phyloP scores from a whole-genome alignment of 768 basidiomycete species.

The Trametes coccinea region DNA sequence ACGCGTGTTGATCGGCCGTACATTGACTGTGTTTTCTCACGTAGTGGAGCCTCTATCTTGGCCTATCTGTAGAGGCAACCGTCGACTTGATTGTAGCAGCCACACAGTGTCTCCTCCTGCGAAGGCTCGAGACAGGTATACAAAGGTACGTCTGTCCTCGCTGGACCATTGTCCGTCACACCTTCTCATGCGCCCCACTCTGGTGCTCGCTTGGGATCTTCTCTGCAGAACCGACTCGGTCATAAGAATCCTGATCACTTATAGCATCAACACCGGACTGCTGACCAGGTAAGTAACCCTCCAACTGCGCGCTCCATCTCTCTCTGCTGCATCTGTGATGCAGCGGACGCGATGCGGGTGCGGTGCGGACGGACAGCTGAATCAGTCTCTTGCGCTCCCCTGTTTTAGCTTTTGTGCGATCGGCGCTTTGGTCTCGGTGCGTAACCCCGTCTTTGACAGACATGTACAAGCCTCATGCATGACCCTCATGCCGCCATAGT shows the following conservation, averaged over 20 bases:
- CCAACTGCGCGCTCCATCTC: not conserved
- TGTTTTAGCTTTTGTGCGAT: constrained; percentile 17
- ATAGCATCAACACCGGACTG: constrained; percentile 23
- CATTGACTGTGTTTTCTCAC: not conserved
- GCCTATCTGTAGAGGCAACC: constrained; percentile 16
- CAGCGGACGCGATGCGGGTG: not conserved
- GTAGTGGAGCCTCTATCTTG: constrained; percentile 23
- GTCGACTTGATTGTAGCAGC: constrained; percentile 15
- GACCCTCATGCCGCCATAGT: not conserved
- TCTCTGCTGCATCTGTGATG: not conserved
- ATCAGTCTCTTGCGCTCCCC: not conserved
- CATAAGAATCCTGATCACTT: constrained; percentile 15
- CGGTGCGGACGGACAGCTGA: not conserved
- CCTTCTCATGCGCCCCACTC: not conserved
- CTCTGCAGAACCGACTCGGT: constrained; percentile 17
- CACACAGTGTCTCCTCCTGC: constrained; percentile 18
- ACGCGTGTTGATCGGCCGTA: too few species aligned
- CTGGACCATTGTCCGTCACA: not conserved
- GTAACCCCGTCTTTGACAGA: not conserved
- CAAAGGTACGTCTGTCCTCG: constrained; percentile 6
- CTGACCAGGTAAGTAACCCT: constrained; percentile 17
- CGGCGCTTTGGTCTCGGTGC: constrained; percentile 17
- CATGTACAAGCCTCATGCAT: not conserved
- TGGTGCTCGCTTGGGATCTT: not conserved
- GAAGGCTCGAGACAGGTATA: constrained; percentile 18